Percentiles rank a stretch among this genome's conserved stretches.
These are phyloP conservation scores for Penicillium soppii DNA, from an alignment of 495 filamentous ascomycete species.

Conservation along the genomic window DNA sequence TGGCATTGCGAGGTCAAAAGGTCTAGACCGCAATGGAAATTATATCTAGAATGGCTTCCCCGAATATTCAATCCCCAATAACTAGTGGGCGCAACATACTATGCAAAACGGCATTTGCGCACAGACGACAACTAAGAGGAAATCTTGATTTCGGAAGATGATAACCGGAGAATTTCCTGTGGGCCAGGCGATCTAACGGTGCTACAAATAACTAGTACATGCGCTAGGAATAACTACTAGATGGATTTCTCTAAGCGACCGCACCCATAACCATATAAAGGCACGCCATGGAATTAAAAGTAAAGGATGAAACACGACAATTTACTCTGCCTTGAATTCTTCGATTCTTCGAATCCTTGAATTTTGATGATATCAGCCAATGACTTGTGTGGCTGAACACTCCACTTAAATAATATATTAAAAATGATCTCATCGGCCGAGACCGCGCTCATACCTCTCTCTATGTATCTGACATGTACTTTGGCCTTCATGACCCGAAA, in stretches of 20 bases:
- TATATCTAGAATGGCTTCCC: too few relatives aligned
- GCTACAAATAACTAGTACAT: neutral
- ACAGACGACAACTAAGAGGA: neutral
- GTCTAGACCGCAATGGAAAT: too few relatives aligned
- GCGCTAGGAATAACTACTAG: neutral
- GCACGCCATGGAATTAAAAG: neutral
- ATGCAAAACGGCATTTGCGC: too few relatives aligned
- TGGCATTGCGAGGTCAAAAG: too few relatives aligned
- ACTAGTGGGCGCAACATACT: too few relatives aligned
- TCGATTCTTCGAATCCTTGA: slow-evolving; percentile 10
- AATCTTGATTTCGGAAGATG: slow-evolving; percentile 11
- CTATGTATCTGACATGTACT: slow-evolving; percentile 5
- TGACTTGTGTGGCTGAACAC: slow-evolving; percentile 32
- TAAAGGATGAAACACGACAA: neutral
- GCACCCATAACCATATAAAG: neutral
- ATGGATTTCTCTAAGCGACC: too few relatives aligned
- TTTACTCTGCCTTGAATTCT: neutral
- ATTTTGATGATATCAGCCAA: slow-evolving; percentile 24
- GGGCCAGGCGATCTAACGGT: neutral
- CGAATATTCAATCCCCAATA: too few relatives aligned
- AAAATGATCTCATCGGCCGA: slow-evolving; percentile 36
- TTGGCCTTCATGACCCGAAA: neutral
- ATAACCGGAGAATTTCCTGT: slow-evolving; percentile 2
- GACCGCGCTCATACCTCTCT: slow-evolving; percentile 6
- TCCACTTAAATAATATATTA: slow-evolving; percentile 37